These are phyloP conservation scores for Neophaeococcomyces mojaviensis DNA, from an alignment of 2,329 filamentous ascomycete genomes.

Conservation along the genomic window DNA sequence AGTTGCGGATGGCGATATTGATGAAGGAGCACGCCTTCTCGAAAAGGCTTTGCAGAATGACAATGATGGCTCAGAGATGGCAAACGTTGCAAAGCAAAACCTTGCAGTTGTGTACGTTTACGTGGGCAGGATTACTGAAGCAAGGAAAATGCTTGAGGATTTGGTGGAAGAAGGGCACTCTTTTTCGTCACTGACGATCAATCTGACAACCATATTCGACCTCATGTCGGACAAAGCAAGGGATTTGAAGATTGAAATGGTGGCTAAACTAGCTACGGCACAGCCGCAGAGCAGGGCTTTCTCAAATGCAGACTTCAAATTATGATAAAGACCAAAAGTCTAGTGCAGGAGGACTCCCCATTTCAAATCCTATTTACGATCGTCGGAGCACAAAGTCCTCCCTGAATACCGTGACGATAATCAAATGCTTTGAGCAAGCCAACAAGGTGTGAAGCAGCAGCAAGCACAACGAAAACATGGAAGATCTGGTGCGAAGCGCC, in stretches of 20 bases:
- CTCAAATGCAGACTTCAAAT: constrained; percentile 66
- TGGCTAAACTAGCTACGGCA: constrained; percentile 59
- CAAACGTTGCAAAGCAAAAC: constrained; percentile 71
- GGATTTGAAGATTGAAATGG: constrained; percentile 61
- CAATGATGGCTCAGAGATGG: constrained; percentile 25
- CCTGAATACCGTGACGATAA: constrained; percentile 57
- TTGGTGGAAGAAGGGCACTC: constrained; percentile 56
- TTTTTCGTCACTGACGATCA: constrained; percentile 79
- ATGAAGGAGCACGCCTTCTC: constrained; percentile 42
- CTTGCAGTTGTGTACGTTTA: constrained; percentile 79
- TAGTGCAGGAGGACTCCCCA: too few relatives aligned
- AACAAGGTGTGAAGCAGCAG: constrained; percentile 71
- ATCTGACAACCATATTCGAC: constrained; percentile 85
- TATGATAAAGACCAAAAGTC: too few relatives aligned
- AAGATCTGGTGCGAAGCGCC: constrained; percentile 96
- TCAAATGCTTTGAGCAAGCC: constrained; percentile 81
- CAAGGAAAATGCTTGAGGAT: constrained; percentile 58
- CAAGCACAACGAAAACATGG: constrained; percentile 78
- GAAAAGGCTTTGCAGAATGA: not conserved
- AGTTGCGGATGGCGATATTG: constrained; percentile 71
- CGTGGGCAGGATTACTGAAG: constrained; percentile 66
- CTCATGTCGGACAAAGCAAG: constrained; percentile 72
- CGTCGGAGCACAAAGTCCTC: constrained; percentile 12
- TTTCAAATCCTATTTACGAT: not conserved
- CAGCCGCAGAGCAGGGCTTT: constrained; percentile 60